Percentiles rank a stretch among this genome's conserved stretches.
phyloP scores from a whole-genome alignment of 2,329 filamentous ascomycete species.

The Talaromyces islandicus region DNA sequence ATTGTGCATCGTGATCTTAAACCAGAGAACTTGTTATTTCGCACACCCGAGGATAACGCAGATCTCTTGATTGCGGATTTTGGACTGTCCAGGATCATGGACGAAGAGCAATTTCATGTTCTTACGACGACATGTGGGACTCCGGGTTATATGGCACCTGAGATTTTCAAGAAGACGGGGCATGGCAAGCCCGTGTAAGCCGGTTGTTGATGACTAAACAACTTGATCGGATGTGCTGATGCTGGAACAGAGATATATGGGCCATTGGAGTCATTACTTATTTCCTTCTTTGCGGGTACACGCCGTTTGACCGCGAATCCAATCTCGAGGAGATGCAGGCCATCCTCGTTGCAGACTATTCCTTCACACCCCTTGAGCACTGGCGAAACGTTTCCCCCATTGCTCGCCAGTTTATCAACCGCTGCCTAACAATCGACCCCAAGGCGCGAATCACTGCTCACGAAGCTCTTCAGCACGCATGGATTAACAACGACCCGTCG shows the following conservation, averaged over 20 bases:
- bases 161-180: slow-evolving; percentile 98
- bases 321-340: slow-evolving; percentile 99
- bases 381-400: slow-evolving; percentile 87
- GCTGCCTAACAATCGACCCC: slow-evolving; percentile 87
- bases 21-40: slow-evolving; percentile 93
- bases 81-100: slow-evolving; percentile 93
- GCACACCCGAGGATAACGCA: slow-evolving; percentile 95
- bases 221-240: slow-evolving; percentile 1
- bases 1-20: slow-evolving; percentile 98
- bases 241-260: slow-evolving; percentile 69
- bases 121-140: slow-evolving; percentile 96
- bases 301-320: slow-evolving; percentile 92
- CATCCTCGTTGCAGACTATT: slow-evolving; percentile 93
- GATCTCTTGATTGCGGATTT: slow-evolving; percentile 97
- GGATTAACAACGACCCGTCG: slow-evolving; percentile 53
- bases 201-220: neutral
- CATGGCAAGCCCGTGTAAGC: slow-evolving; percentile 88
- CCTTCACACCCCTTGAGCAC: slow-evolving; percentile 89
- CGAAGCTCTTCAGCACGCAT: slow-evolving; percentile 61
- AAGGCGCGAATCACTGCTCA: slow-evolving; percentile 85
- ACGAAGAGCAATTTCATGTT: slow-evolving; percentile 97
- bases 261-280: slow-evolving; percentile 98
- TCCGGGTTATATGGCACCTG: slow-evolving; percentile 97
- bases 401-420: slow-evolving; percentile 86
- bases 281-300: slow-evolving; percentile 96